These are phyloP conservation scores for Chamaecyparis obtusa DNA, from an alignment of 75 land plant genomes.

Conservation along the genomic window DNA sequence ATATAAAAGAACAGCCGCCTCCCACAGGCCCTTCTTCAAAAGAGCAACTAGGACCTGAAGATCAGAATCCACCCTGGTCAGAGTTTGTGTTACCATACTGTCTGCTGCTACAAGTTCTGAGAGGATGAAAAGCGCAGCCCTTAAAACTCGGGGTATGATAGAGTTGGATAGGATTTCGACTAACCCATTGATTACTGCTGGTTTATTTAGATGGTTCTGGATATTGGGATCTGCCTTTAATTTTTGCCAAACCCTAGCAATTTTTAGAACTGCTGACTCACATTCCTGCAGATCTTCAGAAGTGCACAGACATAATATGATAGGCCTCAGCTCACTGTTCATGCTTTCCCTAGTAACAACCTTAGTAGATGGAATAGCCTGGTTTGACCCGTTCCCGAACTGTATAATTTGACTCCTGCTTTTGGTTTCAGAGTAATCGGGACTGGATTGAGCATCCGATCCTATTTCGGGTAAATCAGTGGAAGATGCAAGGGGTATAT, in stretches of 20 bases:
- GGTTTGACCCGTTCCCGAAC: not conserved
- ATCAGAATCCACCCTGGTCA: conserved; percentile 38
- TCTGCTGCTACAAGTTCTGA: conserved; percentile 42
- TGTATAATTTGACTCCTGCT: not conserved
- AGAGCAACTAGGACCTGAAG: conserved; percentile 34
- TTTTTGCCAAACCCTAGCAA: conserved; percentile 42
- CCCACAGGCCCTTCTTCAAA: conserved; percentile 37
- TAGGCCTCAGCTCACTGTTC: conserved; percentile 28
- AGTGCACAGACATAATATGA: conserved; percentile 35
- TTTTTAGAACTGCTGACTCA: conserved; percentile 47
- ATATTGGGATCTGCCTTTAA: conserved; percentile 32
- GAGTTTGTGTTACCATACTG: conserved; percentile 30
- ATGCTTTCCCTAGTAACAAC: conserved; percentile 22
- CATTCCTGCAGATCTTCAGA: conserved; percentile 49
- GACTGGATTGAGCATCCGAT: not conserved
- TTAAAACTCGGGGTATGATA: conserved; percentile 37
- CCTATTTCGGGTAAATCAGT: not conserved
- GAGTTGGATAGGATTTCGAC: conserved; percentile 59
- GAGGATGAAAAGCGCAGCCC: conserved; percentile 41
- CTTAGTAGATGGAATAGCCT: conserved; percentile 24
- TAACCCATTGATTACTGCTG: conserved; percentile 45
- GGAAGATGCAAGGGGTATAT: not conserved
- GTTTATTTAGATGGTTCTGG: conserved; percentile 31
- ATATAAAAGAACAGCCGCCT: conserved; percentile 47
- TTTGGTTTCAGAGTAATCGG: not conserved